A percentile compares a stretch with the other conserved stretches of the same genome.
Conservation (phyloP, 129 eudicot species). For the Apium graveolens region DNA sequence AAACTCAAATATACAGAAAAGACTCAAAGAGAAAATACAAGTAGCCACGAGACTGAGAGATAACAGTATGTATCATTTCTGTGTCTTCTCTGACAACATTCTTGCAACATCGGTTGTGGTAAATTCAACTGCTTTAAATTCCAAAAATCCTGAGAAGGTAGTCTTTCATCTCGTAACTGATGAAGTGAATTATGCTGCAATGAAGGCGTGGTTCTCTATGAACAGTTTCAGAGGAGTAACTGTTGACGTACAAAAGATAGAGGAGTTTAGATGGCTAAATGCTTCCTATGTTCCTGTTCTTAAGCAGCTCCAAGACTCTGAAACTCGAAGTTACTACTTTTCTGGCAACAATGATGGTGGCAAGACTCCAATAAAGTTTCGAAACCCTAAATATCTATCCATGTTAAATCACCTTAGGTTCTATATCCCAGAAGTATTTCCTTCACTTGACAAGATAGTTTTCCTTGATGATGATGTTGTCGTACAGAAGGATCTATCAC, state of each 20-base stretch:
- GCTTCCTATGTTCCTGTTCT: constrained; percentile 72
- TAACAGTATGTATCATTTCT: constrained; percentile 48
- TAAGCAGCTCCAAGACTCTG: constrained; percentile 65
- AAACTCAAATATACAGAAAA: constrained; percentile 25
- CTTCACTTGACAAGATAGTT: constrained; percentile 41
- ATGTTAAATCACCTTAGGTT: constrained; percentile 65
- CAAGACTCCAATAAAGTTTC: constrained; percentile 51
- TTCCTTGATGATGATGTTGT: constrained; percentile 69
- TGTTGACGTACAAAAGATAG: constrained; percentile 56
- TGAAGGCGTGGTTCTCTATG: constrained; percentile 64
- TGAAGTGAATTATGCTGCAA: constrained; percentile 68
- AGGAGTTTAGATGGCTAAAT: constrained; percentile 59
- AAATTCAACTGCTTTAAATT: constrained; percentile 48
- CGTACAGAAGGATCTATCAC: constrained; percentile 54
- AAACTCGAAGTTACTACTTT: constrained; percentile 51
- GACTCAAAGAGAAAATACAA: constrained; percentile 14
- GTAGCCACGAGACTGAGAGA: constrained; percentile 31
- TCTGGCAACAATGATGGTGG: constrained; percentile 50
- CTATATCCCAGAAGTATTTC: constrained; percentile 61
- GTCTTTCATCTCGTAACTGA: constrained; percentile 65
- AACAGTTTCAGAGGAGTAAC: constrained; percentile 48
- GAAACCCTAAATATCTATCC: constrained; percentile 64
- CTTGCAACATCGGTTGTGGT: constrained; percentile 66
- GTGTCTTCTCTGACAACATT: constrained; percentile 62
- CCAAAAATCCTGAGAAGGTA: constrained; percentile 39